Base-by-base conservation (phyloP, 2,329 filamentous ascomycete genomes). In the Botrytis deweyae region DNA sequence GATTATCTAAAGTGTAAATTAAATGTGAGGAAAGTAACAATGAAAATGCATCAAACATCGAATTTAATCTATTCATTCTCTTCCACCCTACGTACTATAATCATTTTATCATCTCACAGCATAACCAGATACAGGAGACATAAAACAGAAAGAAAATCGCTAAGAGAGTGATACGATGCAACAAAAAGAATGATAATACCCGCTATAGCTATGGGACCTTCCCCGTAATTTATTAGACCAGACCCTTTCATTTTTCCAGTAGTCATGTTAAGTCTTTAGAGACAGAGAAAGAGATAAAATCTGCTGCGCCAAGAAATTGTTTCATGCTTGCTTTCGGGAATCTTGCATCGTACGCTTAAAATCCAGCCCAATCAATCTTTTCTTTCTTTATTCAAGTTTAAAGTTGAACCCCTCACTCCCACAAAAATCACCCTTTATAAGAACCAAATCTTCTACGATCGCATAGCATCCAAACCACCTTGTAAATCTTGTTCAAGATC, bases 401-500 rank as follows among this genome's bases (percentile, higher is more conserved):
- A 55, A 38, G 22, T 29, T 55, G 5, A 55, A 55, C 8, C 46
- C 29, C 36, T 29, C 65, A 40, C 65, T 40, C 33, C 22, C 65
- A 25, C 6, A n/a, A 29, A 67, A 67, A 22, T 10, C 46, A 55
- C 38, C 12, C n/a, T 22, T 22, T 18, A 38, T 29, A 18, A 55
- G 14, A 55, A 20, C 20, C n/a, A 62, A 42, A 16, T 44, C 16
- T 33, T 76, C 72, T 80, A 80, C 70, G 66, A 64, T 49, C 79
- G 78, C 77, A 79, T 79, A 69, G 77, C 79, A 79, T 82, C 81
- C 76, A 82, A 76, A 40, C 81, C 81, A 63, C 79, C 79, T 72
- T 81, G 79, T 72, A 82, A 76, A 73, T 82, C 81, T 73, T 81
- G 80, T 75, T 82, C 81, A 75, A 82, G 75, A n/a, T 80, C 81